Percentiles rank a stretch among this genome's conserved stretches.
Evolutionary conservation across 1,284 basidiomycete species (phyloP).

Genomic region (Ceratobasidium sp.): DNA sequence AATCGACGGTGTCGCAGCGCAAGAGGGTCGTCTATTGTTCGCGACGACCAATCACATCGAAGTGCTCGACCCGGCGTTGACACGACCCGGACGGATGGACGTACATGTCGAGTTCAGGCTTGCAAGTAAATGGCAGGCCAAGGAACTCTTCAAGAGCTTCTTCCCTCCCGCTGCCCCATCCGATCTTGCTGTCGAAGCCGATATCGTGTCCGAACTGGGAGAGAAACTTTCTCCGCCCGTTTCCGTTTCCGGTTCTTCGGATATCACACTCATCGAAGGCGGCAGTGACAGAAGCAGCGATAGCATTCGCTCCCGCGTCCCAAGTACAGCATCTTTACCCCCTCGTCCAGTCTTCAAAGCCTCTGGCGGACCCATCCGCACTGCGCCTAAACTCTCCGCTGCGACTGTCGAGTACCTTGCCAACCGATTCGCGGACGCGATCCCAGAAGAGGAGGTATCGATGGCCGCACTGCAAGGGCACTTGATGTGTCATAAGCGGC

Average conservation of each 20-base stretch:
- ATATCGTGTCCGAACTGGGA: conserved; percentile 34
- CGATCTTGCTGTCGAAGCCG: conserved; percentile 37
- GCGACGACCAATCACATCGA: conserved; percentile 91
- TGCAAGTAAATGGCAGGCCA: conserved; percentile 83
- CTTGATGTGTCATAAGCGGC: conserved; percentile 82
- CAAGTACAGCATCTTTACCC: conserved; percentile 46
- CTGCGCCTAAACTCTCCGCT: too few relatives aligned
- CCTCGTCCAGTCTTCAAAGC: conserved; percentile 51
- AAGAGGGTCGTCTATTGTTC: conserved; percentile 85
- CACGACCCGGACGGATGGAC: conserved; percentile 89
- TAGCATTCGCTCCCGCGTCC: too few relatives aligned
- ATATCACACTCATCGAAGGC: too few relatives aligned
- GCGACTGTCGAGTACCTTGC: conserved; percentile 73
- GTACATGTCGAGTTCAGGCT: conserved; percentile 91
- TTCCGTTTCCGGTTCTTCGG: too few relatives aligned
- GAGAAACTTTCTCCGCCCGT: too few relatives aligned
- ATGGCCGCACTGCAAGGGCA: conserved; percentile 90
- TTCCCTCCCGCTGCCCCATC: conserved; percentile 70
- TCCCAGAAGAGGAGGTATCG: conserved; percentile 84
- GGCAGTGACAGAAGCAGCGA: too few relatives aligned
- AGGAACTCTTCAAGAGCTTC: conserved; percentile 86
- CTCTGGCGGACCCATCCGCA: too few relatives aligned
- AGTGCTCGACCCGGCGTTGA: conserved; percentile 83
- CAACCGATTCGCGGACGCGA: conserved; percentile 77
- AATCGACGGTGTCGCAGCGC: conserved; percentile 86